Base-by-base conservation (phyloP, 306 rosid species). In the Quercus suber region DNA sequence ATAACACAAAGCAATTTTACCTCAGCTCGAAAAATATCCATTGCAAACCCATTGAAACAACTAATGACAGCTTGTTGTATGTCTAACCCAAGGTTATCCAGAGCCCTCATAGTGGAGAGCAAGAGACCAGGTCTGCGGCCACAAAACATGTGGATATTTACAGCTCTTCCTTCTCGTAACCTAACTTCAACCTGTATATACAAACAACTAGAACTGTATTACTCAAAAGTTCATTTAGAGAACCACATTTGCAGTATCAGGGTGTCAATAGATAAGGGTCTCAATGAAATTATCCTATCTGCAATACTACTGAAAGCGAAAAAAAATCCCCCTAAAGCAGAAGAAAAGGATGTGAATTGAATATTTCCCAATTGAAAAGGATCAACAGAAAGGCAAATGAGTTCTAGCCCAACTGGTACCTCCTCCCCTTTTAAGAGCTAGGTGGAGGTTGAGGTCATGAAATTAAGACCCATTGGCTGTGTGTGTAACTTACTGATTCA, bases 21-120 rank as follows among this genome's bases (percentile, higher is more conserved):
- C 99, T 93, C 97, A 1, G 99, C 98, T 63, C 92, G 88, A 76
- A 95, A 95, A 63, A 95, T 79, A 64, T 95, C 98, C 89, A 95
- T 82, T 64, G 98, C 97, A 79, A 95, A 95, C 28, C 98, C 99
- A 82, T 95, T 93, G 88, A 93, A 95, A 83, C 97, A 95, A 86
- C 97, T 95, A 35, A 95, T 93, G 68, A 92, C 99, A 73, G 98
- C 99, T 52, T 93, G 99, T 80, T 93, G 98, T 81, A 95, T 83
- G 80, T 92, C 98, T 75, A 95, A 71, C 6, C 98, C 99, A 41
- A 93, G 94, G 75, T 75, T 88, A 68, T 95, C 97, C 87, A 95
- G 55, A 82, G 97, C 95, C 85, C 89, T 95, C 92, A 95, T 90
- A 74, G 94, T 90, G 81, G 99, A 91, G 49, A 95, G 96, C 84